Conservation (phyloP, 306 rosid species). For the Cucurbita ficifolia region DNA sequence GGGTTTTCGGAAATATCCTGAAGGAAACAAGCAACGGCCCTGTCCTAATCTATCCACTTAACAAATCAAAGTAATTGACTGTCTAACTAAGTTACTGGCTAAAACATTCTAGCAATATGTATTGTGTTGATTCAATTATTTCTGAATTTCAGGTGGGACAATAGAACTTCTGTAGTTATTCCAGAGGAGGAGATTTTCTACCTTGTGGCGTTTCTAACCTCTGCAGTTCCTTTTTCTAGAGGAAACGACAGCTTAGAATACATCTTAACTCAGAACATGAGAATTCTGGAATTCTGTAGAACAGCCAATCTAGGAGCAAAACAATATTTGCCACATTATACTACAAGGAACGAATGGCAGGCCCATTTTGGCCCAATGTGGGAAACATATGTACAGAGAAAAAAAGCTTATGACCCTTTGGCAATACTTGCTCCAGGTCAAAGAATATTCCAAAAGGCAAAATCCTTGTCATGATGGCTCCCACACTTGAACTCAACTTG, state of each 20-base stretch:
- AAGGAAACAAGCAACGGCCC: conserved; percentile 68
- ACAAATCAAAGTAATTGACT: conserved; percentile 55
- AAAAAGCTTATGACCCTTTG: conserved; percentile 74
- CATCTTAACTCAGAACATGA: conserved; percentile 62
- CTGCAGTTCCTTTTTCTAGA: conserved; percentile 67
- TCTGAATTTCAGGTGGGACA: conserved; percentile 69
- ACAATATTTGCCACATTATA: conserved; percentile 82
- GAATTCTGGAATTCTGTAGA: conserved; percentile 70
- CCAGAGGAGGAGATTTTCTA: conserved; percentile 90
- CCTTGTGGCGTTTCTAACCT: conserved; percentile 70
- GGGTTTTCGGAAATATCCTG: conserved; percentile 74
- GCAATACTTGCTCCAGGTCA: conserved; percentile 84
- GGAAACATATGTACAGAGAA: conserved; percentile 59
- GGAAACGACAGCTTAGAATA: conserved; percentile 72
- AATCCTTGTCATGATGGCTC: conserved; percentile 26
- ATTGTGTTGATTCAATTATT: neutral
- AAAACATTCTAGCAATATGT: neutral
- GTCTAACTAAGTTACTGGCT: neutral
- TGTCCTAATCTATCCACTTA: conserved; percentile 76
- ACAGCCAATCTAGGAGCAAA: conserved; percentile 55
- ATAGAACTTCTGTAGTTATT: conserved; percentile 43
- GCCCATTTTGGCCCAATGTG: conserved; percentile 81
- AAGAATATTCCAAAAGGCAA: conserved; percentile 63
- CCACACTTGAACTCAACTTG: neutral
- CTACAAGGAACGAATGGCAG: conserved; percentile 60